phyloP scores from a whole-genome alignment of 352 stramenopile genomes.

The Pythium apleroticum region DNA sequence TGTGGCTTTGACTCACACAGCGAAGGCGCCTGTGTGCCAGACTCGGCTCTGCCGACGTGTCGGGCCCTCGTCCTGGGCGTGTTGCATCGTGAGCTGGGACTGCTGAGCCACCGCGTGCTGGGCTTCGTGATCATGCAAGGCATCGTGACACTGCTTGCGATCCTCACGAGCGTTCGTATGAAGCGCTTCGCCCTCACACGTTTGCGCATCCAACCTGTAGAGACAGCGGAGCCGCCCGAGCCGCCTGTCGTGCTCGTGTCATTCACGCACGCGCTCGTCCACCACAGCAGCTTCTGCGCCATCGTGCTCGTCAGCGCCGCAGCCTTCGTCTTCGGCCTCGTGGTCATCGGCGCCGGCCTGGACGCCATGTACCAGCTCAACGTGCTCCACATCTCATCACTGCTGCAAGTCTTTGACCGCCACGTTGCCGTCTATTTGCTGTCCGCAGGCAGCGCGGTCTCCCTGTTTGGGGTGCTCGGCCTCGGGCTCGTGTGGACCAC shows the following conservation, averaged over 20 bases:
- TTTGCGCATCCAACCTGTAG: constrained; percentile 3
- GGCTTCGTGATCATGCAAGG: constrained; percentile 8
- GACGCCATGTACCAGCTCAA: constrained; percentile 68
- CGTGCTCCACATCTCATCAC: constrained; percentile 59
- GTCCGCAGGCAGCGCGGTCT: constrained; percentile 35
- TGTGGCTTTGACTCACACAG: constrained; percentile 28
- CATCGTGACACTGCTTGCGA: constrained; percentile 4
- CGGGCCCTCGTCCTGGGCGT: constrained; percentile 12
- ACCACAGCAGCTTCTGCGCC: constrained; percentile 15
- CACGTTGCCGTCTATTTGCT: constrained; percentile 54
- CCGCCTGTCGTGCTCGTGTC: constrained; percentile 8
- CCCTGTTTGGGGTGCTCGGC: constrained; percentile 36
- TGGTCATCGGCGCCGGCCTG: constrained; percentile 46
- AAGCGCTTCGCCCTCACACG: constrained; percentile 6
- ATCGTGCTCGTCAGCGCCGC: constrained; percentile 27
- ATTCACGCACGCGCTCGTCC: constrained; percentile 18
- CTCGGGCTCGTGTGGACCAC: constrained; percentile 31
- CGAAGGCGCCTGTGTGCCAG: constrained; percentile 21
- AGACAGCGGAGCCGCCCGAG: background rate
- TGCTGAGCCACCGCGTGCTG: constrained; percentile 3
- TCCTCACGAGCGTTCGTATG: background rate
- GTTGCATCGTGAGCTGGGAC: constrained; percentile 14
- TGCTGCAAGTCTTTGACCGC: constrained; percentile 56
- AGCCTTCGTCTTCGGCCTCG: constrained; percentile 35
- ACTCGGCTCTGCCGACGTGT: constrained; percentile 16